Percentiles rank a stretch among this genome's conserved stretches.
These are phyloP conservation scores for Melaleuca quinquenervia DNA, from an alignment of 345 rosid genomes.

Conservation along the genomic window DNA sequence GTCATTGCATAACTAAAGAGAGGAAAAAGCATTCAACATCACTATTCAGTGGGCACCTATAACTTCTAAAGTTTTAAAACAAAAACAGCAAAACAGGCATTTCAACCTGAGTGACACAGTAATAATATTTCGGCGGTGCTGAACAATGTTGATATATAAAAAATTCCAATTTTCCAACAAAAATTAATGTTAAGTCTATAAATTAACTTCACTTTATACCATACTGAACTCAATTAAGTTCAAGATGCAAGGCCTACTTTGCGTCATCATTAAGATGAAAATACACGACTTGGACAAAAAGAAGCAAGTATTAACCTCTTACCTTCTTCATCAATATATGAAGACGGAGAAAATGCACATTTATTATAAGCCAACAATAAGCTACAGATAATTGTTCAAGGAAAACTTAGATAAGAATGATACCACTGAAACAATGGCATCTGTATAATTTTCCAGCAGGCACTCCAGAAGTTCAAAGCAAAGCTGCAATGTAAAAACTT, in stretches of 20 bases:
- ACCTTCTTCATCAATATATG: neutral
- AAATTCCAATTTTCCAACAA: neutral
- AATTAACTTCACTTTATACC: neutral
- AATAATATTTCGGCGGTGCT: neutral
- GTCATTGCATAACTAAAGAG: neutral
- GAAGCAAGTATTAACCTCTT: neutral
- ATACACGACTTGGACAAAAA: neutral
- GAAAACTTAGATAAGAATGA: conserved; percentile 1
- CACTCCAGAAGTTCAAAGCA: conserved; percentile 79
- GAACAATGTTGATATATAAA: neutral
- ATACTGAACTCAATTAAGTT: neutral
- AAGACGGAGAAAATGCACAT: neutral
- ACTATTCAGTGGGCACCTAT: neutral
- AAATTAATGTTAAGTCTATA: neutral
- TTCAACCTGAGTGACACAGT: neutral
- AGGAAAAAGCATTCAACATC: neutral
- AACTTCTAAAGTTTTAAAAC: neutral
- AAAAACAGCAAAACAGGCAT: neutral
- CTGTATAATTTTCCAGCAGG: conserved; percentile 50
- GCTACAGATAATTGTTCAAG: neutral
- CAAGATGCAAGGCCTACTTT: neutral
- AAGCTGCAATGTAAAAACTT: conserved; percentile 42
- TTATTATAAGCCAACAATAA: neutral
- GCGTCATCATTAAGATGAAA: neutral
- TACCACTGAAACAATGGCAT: conserved; percentile 47